Evolutionary conservation across 805 yeast species (phyloP).

Genomic region (Metschnikowia chrysomelidarum): DNA sequence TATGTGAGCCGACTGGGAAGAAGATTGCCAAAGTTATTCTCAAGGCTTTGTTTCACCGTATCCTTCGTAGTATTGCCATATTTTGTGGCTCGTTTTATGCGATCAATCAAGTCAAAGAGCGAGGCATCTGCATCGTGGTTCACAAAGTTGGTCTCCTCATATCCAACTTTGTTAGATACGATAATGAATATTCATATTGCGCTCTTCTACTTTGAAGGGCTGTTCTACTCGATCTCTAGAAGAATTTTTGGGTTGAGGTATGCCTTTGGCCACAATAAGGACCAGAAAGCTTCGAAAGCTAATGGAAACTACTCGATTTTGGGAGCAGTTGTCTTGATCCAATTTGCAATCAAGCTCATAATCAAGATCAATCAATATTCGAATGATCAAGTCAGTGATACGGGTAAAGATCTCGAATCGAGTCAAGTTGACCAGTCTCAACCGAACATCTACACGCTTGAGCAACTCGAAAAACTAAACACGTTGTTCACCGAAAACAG

Average conservation of each 20-base stretch:
- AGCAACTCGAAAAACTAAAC: conserved; percentile 13
- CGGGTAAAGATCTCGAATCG: not conserved
- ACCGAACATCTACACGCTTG: conserved; percentile 7
- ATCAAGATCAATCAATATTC: conserved; percentile 28
- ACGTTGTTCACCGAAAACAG: conserved; percentile 6
- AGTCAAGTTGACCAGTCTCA: conserved; percentile 1
- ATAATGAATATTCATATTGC: conserved; percentile 73
- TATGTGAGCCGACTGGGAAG: conserved; percentile 58
- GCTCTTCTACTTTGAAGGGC: conserved; percentile 77
- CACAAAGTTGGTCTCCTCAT: conserved; percentile 32
- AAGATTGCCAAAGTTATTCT: conserved; percentile 42
- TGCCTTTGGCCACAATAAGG: conserved; percentile 63
- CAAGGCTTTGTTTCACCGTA: conserved; percentile 57
- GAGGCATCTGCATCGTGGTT: conserved; percentile 21
- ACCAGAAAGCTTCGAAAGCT: conserved; percentile 34
- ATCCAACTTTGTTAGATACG: conserved; percentile 47
- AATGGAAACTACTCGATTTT: conserved; percentile 72
- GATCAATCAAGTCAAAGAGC: conserved; percentile 21
- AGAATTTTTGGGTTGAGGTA: conserved; percentile 79
- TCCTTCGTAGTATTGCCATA: conserved; percentile 67
- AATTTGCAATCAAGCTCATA: conserved; percentile 46
- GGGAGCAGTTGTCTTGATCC: conserved; percentile 60
- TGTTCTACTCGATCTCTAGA: conserved; percentile 75
- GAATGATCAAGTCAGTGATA: conserved; percentile 1
- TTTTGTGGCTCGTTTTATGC: conserved; percentile 33